These are phyloP conservation scores for Ilyonectria robusta DNA, from an alignment of 2,329 filamentous ascomycete species.

Conservation along the genomic window DNA sequence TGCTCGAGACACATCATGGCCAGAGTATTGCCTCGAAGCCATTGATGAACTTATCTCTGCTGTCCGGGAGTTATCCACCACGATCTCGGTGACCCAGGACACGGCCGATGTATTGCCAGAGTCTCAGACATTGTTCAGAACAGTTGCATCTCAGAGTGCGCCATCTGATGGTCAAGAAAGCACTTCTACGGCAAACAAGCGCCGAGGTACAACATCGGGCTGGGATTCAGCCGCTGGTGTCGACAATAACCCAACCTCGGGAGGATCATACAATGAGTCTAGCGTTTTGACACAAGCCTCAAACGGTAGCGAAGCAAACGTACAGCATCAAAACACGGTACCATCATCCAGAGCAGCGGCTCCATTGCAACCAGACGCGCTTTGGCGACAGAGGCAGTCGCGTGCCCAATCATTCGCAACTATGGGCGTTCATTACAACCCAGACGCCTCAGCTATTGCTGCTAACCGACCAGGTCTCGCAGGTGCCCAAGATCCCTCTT, in stretches of 20 bases:
- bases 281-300: not conserved
- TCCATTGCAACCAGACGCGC: not conserved
- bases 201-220: not conserved
- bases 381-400: not conserved
- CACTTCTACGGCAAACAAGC: constrained; percentile 19
- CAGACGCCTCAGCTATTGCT: not conserved
- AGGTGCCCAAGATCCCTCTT: not conserved
- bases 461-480: not conserved
- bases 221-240: not conserved
- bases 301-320: not conserved
- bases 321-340: not conserved
- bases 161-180: not conserved
- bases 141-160: constrained; percentile 1
- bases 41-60: constrained; percentile 51
- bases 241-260: not conserved
- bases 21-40: constrained; percentile 51
- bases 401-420: not conserved
- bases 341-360: not conserved
- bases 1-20: constrained; percentile 51
- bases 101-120: constrained; percentile 19
- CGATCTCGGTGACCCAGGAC: constrained; percentile 25
- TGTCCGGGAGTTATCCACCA: constrained; percentile 45
- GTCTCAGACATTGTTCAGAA: not conserved
- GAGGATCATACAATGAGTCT: not conserved
- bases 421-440: not conserved